Conservation (phyloP, 2,329 filamentous ascomycete species). For the Aspergillus sclerotialis region DNA sequence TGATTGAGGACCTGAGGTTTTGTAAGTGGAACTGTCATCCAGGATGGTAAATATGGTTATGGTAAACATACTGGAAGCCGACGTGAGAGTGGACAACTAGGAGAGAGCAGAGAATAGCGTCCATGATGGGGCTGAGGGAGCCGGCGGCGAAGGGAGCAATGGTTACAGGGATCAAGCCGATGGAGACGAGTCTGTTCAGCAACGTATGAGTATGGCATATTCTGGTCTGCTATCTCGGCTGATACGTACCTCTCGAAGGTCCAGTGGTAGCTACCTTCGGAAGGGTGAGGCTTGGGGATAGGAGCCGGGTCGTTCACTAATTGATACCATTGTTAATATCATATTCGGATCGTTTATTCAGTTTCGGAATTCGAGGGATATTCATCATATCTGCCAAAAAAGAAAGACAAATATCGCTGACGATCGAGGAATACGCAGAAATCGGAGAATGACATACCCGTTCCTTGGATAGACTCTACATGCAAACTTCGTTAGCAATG, state of each 20-base stretch:
- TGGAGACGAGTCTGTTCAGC: slow-evolving; percentile 60
- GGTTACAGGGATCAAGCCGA: slow-evolving; percentile 75
- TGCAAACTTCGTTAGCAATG: slow-evolving; percentile 37
- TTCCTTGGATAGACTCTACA: slow-evolving; percentile 67
- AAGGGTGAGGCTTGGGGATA: slow-evolving; percentile 63
- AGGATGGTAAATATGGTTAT: neutral
- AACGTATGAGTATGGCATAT: slow-evolving; percentile 2
- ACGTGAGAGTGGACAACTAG: slow-evolving; percentile 91
- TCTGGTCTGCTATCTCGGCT: neutral
- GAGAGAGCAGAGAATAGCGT: slow-evolving; percentile 75
- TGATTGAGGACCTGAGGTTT: slow-evolving; percentile 58
- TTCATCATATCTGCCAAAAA: slow-evolving; percentile 1
- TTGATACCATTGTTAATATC: neutral
- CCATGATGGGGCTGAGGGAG: slow-evolving; percentile 79
- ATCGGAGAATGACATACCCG: slow-evolving; percentile 48
- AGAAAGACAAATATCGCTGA: neutral
- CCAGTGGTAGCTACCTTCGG: slow-evolving; percentile 98
- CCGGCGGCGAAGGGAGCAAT: slow-evolving; percentile 88
- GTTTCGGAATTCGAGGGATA: too few relatives aligned
- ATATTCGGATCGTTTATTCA: neutral
- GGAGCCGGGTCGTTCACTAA: slow-evolving; percentile 79
- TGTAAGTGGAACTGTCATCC: slow-evolving; percentile 7
- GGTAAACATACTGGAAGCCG: slow-evolving; percentile 75
- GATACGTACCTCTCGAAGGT: slow-evolving; percentile 69
- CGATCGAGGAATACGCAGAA: slow-evolving; percentile 2